Evolutionary conservation across 169 alveolate genomes (phyloP).

Genomic region (Babesia ovata): DNA sequence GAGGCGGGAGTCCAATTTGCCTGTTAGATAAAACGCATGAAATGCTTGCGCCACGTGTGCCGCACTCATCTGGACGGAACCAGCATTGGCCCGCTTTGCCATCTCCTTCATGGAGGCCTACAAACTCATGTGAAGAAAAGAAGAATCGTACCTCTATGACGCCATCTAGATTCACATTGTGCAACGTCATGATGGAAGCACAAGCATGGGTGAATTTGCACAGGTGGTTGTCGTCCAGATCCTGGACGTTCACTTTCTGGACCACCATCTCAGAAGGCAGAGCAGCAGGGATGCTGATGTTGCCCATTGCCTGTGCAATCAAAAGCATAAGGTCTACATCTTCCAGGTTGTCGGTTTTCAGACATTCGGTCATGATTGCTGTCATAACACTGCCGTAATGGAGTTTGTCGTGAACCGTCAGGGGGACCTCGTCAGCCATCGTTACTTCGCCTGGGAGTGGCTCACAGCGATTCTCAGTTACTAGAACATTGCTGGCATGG

Average conservation of each 20-base stretch:
- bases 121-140: neutral
- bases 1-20: conserved; percentile 32
- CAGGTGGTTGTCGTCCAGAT: neutral
- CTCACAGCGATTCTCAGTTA: too few relatives aligned
- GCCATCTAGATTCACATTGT: neutral
- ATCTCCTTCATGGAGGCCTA: conserved; percentile 13
- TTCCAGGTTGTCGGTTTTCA: neutral
- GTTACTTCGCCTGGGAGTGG: neutral
- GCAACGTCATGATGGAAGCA: conserved; percentile 8
- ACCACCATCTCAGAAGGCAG: neutral
- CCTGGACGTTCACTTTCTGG: neutral
- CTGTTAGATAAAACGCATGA: conserved; percentile 52
- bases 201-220: conserved; percentile 11
- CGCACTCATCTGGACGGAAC: neutral
- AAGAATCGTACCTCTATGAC: conserved; percentile 11
- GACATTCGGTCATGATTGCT: neutral
- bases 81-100: neutral
- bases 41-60: conserved; percentile 22
- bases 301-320: conserved; percentile 20
- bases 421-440: neutral
- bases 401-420: neutral
- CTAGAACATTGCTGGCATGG: too few relatives aligned
- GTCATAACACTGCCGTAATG: neutral
- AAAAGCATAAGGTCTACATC: conserved; percentile 1
- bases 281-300: conserved; percentile 8